Conservation (phyloP, 192 early-diverging fungal genomes). For the Lunasporangiospora selenospora region DNA sequence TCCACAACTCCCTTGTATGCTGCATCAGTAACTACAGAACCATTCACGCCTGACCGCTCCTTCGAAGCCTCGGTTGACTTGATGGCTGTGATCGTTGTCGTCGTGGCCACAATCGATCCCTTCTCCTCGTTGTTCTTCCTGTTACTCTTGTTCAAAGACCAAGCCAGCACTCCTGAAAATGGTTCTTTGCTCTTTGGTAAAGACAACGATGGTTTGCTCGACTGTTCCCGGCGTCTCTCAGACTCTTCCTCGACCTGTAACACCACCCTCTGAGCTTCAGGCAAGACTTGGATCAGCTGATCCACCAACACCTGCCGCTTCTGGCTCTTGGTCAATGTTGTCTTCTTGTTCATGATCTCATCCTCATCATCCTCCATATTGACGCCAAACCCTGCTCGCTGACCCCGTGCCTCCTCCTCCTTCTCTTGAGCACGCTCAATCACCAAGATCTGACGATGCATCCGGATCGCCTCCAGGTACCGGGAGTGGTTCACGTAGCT, state of each 20-base stretch:
- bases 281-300: constrained; percentile 25
- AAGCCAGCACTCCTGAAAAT: too few relatives aligned
- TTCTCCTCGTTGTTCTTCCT: too few relatives aligned
- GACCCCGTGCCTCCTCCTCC: constrained; percentile 20
- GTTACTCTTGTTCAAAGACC: too few relatives aligned
- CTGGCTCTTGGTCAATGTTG: constrained; percentile 26
- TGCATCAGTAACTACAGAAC: constrained; percentile 12
- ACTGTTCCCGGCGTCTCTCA: too few relatives aligned
- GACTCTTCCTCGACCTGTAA: constrained; percentile 21
- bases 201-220: too few relatives aligned
- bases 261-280: constrained; percentile 12
- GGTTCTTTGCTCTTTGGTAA: too few relatives aligned
- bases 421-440: constrained; percentile 31
- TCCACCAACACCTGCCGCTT: constrained; percentile 36
- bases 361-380: not conserved
- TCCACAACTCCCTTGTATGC: too few relatives aligned
- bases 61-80: too few relatives aligned
- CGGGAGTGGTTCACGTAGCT: constrained; percentile 41
- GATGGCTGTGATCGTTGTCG: too few relatives aligned
- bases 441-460: constrained; percentile 21
- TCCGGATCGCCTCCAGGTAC: constrained; percentile 39
- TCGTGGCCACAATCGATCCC: too few relatives aligned
- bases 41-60: too few relatives aligned
- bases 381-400: constrained; percentile 1
- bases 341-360: not conserved